Evolutionary conservation across 192 early-diverging fungal genomes (phyloP), one percentile per base, ranked within the genome.

Genomic region (Mortierella claussenii): DNA sequence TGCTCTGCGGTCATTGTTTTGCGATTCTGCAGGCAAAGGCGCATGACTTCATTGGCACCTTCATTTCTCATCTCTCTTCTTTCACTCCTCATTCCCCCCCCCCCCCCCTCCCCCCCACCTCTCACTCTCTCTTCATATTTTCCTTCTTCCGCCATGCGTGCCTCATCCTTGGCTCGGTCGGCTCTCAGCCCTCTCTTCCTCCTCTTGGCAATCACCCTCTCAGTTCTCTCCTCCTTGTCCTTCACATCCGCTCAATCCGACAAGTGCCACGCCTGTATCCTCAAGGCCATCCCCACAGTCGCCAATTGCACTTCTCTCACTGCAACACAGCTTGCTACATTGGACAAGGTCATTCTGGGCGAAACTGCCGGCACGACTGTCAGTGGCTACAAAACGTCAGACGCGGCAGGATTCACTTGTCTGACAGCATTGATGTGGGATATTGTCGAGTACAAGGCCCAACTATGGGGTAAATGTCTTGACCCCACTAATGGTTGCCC

Each of bases 401-500:
- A 74, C 8, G 36, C 61, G 20, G 13, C 48, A 8, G 54, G 47
- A 13, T 65, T 59, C 23, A 52, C 15, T 15, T 74, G 70, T 27
- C 28, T 74, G 21, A 53, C 48, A 0, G 55, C 54, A 4, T 11
- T 74, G 49, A 74, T 74, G 70, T 74, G 70, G 70, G 70, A 74
- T 20, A 54, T 50, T 31, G 62, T 74, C 43, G 47, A 74, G 13
- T 74, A 74, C 56, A 65, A 65, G 55, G 70, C 45, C 28, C 26
- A 74, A 31, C 70, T 74, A 30, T 74, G 62, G 70, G 42, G 62
- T 15, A 21, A 12, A 0, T 74, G 70, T 31, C 49, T 74, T 12
- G 43, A 59, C 21, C 69, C 69, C 0, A 32, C 9, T 0, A 74
- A 28, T 3, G 17, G 37, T 3, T 74, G 70, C n/a, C 43, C 62